Conservation (phyloP, 768 basidiomycete species). For the Boletus coccyginus region DNA sequence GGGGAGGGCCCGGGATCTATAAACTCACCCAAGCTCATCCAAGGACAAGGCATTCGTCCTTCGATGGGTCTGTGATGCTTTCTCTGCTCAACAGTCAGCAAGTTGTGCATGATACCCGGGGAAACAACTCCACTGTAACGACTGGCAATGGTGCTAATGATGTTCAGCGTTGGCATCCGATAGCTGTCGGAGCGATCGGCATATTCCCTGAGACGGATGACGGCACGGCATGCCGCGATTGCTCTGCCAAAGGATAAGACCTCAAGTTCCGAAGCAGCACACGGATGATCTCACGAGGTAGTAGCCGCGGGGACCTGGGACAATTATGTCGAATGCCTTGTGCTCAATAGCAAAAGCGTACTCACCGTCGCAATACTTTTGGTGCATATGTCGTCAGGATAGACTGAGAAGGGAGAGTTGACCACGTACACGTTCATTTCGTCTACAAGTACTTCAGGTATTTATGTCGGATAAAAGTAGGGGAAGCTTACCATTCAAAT, state of each 20-base stretch:
- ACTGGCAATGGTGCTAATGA: constrained; percentile 17
- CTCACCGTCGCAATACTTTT: constrained; percentile 25
- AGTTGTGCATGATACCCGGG: background rate
- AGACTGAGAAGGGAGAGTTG: background rate
- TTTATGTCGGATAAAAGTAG: background rate
- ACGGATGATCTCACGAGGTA: constrained; percentile 46
- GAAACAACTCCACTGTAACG: constrained; percentile 16
- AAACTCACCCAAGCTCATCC: constrained; percentile 19
- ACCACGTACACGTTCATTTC: constrained; percentile 28
- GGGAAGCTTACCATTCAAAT: constrained; percentile 22
- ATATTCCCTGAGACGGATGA: constrained; percentile 63
- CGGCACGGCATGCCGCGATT: constrained; percentile 59
- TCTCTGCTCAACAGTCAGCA: constrained; percentile 13
- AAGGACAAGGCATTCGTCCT: constrained; percentile 14
- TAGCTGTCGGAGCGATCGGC: constrained; percentile 26
- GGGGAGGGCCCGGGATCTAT: too few relatives aligned
- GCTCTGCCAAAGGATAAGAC: constrained; percentile 17
- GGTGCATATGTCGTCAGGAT: background rate
- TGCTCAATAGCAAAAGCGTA: background rate
- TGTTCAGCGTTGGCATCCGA: constrained; percentile 21
- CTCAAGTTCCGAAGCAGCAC: background rate
- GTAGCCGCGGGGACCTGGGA: constrained; percentile 62
- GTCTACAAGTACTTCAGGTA: constrained; percentile 9
- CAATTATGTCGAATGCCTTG: background rate
- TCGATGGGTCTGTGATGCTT: constrained; percentile 9